Conservation (phyloP, 1,139 yeast species). For the Debaryomyces fabryi region DNA sequence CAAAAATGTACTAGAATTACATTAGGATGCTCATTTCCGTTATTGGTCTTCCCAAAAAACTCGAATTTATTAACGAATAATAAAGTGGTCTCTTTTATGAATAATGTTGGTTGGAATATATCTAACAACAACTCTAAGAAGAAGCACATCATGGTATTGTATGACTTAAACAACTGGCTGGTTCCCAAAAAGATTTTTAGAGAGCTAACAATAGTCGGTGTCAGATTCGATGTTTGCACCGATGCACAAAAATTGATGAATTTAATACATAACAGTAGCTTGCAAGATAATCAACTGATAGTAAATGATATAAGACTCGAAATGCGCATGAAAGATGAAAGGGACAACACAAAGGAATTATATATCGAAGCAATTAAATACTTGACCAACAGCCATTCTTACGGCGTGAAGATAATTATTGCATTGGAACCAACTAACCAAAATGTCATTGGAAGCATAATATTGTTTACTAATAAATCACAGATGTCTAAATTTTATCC, state of each 20-base stretch:
- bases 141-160: constrained; percentile 42
- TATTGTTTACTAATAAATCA: constrained; percentile 54
- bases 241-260: constrained; percentile 42
- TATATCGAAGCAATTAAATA: constrained; percentile 31
- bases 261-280: constrained; percentile 26
- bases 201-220: constrained; percentile 63
- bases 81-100: constrained; percentile 35
- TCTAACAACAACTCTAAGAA: constrained; percentile 16
- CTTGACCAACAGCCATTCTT: constrained; percentile 19
- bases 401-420: constrained; percentile 52
- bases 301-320: constrained; percentile 9
- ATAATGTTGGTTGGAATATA: constrained; percentile 44
- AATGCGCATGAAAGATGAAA: constrained; percentile 16
- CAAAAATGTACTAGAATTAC: constrained; percentile 43
- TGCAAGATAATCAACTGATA: constrained; percentile 10
- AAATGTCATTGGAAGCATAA: constrained; percentile 56
- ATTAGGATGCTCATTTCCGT: constrained; percentile 58
- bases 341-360: constrained; percentile 18
- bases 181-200: constrained; percentile 58
- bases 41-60: constrained; percentile 45
- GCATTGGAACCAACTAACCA: constrained; percentile 60
- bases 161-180: constrained; percentile 47
- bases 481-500: constrained; percentile 55
- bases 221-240: constrained; percentile 56
- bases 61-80: constrained; percentile 22